phyloP scores from a whole-genome alignment of 192 early-diverging fungal species.

The Gorgonomyces haynaldii region DNA sequence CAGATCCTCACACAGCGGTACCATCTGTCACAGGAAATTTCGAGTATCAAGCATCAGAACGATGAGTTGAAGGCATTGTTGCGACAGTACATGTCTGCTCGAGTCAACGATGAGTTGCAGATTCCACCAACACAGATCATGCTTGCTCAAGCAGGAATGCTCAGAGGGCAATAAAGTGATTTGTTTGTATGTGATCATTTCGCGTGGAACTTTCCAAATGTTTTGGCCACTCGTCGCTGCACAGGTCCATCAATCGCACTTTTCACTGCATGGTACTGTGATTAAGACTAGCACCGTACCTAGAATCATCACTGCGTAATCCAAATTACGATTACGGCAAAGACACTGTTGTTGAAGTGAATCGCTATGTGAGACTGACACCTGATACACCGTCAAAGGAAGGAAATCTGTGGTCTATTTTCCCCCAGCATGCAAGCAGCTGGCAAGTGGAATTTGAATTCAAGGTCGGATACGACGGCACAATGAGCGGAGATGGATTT shows the following conservation, averaged over 20 bases:
- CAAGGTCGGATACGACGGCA: slow-evolving; percentile 63
- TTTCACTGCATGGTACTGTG: no score
- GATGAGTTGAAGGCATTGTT: slow-evolving; percentile 38
- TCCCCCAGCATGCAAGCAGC: slow-evolving; percentile 10
- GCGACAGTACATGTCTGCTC: slow-evolving; percentile 40
- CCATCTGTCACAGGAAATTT: slow-evolving; percentile 30
- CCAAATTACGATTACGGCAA: slow-evolving; percentile 72
- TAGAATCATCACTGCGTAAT: slow-evolving; percentile 1
- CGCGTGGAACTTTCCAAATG: no score
- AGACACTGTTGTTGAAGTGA: slow-evolving; percentile 80
- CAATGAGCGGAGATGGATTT: slow-evolving; percentile 89
- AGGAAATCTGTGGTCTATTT: slow-evolving; percentile 71
- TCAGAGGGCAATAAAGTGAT: not conserved
- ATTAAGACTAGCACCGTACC: not conserved
- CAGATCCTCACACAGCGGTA: slow-evolving; percentile 27
- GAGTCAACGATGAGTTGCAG: slow-evolving; percentile 42
- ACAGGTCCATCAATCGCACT: no score
- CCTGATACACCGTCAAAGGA: slow-evolving; percentile 62
- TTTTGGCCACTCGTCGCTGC: no score
- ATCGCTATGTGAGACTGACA: slow-evolving; percentile 76
- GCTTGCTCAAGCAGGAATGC: slow-evolving; percentile 30
- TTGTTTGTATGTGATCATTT: no score
- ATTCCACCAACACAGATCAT: slow-evolving; percentile 43
- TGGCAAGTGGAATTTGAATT: slow-evolving; percentile 93
- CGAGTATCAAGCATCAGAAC: slow-evolving; percentile 31